phyloP scores from a whole-genome alignment of 176 grass and related monocot species.

The Paspalum notatum region DNA sequence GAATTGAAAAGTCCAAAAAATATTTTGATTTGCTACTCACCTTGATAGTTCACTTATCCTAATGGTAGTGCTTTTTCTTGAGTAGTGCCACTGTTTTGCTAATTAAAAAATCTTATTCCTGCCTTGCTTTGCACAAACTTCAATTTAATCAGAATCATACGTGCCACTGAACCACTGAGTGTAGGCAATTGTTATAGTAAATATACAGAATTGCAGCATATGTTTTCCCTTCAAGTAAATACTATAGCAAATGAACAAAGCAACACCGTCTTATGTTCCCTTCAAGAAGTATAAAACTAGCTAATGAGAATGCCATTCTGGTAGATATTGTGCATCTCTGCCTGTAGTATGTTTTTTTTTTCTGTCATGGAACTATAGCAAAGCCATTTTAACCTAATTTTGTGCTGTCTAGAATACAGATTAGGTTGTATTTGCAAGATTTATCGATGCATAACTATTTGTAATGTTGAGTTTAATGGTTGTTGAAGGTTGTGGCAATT shows the following conservation, averaged over 20 bases:
- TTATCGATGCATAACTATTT: background rate
- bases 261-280: background rate
- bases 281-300: background rate
- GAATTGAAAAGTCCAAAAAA: background rate
- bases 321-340: background rate
- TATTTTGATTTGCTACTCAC: conserved; percentile 4
- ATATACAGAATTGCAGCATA: background rate
- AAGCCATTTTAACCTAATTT: background rate
- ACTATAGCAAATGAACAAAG: background rate
- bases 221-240: background rate
- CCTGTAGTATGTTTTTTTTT: background rate
- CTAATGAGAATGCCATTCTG: background rate
- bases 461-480: background rate
- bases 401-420: conserved; percentile 3
- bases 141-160: background rate
- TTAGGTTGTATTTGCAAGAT: conserved; percentile 10
- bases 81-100: conserved; percentile 2
- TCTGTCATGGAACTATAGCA: background rate
- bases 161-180: background rate
- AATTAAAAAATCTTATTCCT: background rate
- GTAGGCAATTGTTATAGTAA: background rate
- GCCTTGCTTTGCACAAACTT: background rate
- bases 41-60: conserved; percentile 29
- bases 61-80: background rate
- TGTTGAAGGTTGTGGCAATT: conserved; percentile 34